Evolutionary conservation across 1,139 yeast species (phyloP).

Genomic region (Zygoascus meyerae): DNA sequence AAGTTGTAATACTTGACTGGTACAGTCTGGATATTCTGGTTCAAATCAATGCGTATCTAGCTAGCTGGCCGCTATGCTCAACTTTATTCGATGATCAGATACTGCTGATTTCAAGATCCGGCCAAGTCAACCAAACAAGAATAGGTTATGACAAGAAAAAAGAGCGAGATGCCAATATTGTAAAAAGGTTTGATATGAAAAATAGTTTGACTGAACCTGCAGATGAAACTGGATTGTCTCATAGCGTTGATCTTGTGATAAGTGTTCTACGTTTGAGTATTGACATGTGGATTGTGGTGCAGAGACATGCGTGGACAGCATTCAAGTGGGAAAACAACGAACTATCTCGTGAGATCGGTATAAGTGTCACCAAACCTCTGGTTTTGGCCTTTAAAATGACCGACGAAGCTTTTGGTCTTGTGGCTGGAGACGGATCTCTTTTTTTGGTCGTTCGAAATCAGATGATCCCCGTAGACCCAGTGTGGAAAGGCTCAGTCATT

Average conservation of each 20-base stretch:
- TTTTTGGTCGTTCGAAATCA: conserved; percentile 22
- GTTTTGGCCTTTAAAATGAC: conserved; percentile 6
- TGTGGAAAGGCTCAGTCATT: conserved; percentile 15
- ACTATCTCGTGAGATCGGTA: conserved; percentile 18
- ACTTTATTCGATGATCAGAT: conserved; percentile 21
- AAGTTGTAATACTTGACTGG: conserved; percentile 19
- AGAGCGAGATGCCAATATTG: neutral
- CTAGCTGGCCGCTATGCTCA: conserved; percentile 24
- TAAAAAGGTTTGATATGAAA: conserved; percentile 4
- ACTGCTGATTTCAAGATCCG: conserved; percentile 17
- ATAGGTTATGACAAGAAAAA: conserved; percentile 3
- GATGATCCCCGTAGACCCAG: conserved; percentile 22
- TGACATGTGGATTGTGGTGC: conserved; percentile 21
- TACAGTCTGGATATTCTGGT: conserved; percentile 14
- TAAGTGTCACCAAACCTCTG: conserved; percentile 13
- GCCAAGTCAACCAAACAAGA: conserved; percentile 15
- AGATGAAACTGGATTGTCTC: conserved; percentile 12
- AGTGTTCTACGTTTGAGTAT: conserved; percentile 18
- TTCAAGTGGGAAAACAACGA: conserved; percentile 22
- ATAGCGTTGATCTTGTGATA: conserved; percentile 17
- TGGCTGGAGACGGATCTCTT: conserved; percentile 21
- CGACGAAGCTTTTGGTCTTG: conserved; percentile 18
- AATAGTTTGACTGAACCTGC: conserved; percentile 7
- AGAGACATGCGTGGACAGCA: conserved; percentile 23
- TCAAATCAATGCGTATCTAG: conserved; percentile 15